These are phyloP conservation scores for Herpotrichia juniperi DNA, from an alignment of 2,329 filamentous ascomycete species.

Conservation along the genomic window DNA sequence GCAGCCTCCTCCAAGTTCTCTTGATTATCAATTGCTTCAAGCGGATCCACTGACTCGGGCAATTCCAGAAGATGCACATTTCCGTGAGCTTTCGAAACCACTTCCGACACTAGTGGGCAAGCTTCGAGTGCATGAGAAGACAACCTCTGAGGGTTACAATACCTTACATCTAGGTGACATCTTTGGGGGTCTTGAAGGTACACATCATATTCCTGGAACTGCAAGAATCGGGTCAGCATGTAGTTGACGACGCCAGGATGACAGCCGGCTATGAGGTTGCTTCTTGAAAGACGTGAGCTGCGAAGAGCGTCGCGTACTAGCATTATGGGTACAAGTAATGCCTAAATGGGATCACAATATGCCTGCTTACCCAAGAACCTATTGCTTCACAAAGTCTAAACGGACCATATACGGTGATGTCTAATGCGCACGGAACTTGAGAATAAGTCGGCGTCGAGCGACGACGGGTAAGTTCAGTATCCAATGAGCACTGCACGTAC, in stretches of 20 bases:
- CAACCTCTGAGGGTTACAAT: constrained; percentile 20
- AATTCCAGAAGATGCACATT: constrained; percentile 6
- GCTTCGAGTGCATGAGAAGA: constrained; percentile 1
- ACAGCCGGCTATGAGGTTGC: no score
- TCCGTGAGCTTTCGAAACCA: constrained; percentile 7
- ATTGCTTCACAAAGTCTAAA: constrained; percentile 24
- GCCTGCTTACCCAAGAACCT: no score
- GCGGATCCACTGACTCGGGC: constrained; percentile 7
- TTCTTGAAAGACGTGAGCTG: no score
- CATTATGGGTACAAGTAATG: no score
- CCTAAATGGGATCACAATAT: no score
- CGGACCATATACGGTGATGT: constrained; percentile 22
- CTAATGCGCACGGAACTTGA: constrained; percentile 8
- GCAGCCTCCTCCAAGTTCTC: constrained; percentile 8
- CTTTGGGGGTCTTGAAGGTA: constrained; percentile 18
- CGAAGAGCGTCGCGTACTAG: no score
- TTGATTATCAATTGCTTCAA: constrained; percentile 10
- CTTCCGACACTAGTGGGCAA: constrained; percentile 24
- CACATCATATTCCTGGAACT: constrained; percentile 23
- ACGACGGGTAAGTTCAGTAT: neutral
- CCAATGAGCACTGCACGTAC: constrained; percentile 1
- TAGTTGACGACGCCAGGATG: no score
- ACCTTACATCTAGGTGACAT: constrained; percentile 14
- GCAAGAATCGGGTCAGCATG: no score
- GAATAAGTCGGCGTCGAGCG: neutral